Evolutionary conservation across 2,329 filamentous ascomycete species (phyloP).

Genomic region (Myotisia sp.): DNA sequence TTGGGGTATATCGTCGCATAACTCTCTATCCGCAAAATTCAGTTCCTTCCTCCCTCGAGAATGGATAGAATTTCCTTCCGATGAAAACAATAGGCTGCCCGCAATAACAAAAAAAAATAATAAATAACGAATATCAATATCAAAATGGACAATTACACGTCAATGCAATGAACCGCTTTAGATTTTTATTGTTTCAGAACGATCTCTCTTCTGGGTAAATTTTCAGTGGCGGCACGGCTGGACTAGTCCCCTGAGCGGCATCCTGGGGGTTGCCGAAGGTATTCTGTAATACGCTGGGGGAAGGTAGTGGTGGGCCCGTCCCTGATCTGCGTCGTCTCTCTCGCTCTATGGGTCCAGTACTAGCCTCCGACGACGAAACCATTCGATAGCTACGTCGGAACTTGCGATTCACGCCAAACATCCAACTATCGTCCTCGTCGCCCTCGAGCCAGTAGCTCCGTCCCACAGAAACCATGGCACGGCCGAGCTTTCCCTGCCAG

Average conservation of each 20-base stretch:
- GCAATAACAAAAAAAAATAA: too few species aligned
- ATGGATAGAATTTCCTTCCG: too few species aligned
- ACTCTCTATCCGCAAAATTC: too few species aligned
- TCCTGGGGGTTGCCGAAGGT: slow-evolving; percentile 11
- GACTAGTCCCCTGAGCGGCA: background rate
- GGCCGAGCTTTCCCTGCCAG: slow-evolving; percentile 64
- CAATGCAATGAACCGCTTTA: too few species aligned
- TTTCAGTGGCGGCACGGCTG: slow-evolving; percentile 3
- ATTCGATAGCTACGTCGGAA: slow-evolving; percentile 36
- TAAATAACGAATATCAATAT: too few species aligned
- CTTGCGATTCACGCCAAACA: slow-evolving; percentile 46
- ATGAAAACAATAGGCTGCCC: too few species aligned
- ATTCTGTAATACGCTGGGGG: slow-evolving; percentile 24
- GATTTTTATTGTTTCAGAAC: too few species aligned
- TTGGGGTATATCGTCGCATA: too few species aligned
- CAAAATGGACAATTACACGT: too few species aligned
- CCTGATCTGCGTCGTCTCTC: slow-evolving; percentile 48
- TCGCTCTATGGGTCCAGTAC: slow-evolving; percentile 37
- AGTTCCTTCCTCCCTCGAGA: too few species aligned
- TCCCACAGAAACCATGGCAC: slow-evolving; percentile 60
- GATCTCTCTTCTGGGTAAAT: slow-evolving; percentile 6
- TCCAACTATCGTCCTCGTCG: slow-evolving; percentile 52
- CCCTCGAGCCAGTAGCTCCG: slow-evolving; percentile 67
- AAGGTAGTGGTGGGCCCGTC: slow-evolving; percentile 39
- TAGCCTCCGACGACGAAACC: slow-evolving; percentile 24